Evolutionary conservation across 23 red algal species (phyloP).

Genomic region (Gracilariopsis chorda): DNA sequence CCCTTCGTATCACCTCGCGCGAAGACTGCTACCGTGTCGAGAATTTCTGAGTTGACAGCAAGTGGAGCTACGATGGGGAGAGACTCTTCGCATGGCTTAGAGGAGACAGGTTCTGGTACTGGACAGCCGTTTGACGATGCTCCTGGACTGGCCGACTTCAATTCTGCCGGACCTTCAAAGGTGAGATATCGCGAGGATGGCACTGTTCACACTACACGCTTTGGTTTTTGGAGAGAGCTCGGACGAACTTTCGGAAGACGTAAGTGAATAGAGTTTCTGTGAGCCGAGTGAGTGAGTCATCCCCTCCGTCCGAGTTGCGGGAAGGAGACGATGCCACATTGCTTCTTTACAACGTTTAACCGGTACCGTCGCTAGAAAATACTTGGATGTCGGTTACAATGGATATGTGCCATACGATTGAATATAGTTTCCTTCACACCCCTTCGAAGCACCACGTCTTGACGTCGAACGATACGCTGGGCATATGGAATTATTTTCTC

Average conservation of each 20-base stretch:
- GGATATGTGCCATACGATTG: too few relatives aligned
- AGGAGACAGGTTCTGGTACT: neutral
- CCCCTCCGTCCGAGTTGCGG: too few relatives aligned
- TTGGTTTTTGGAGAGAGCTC: conserved; percentile 49
- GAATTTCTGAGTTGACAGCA: conserved; percentile 51
- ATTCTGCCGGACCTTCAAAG: conserved; percentile 46
- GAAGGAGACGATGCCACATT: too few relatives aligned
- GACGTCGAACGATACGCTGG: too few relatives aligned
- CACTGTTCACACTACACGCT: conserved; percentile 23
- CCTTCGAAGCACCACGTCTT: too few relatives aligned
- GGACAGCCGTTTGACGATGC: conserved; percentile 12
- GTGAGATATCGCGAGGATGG: conserved; percentile 62
- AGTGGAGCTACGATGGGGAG: conserved; percentile 40
- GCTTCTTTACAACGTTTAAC: too few relatives aligned
- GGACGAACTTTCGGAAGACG: conserved; percentile 43
- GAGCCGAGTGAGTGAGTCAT: too few relatives aligned
- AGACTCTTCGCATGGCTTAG: conserved; percentile 22
- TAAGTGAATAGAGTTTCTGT: conserved; percentile 39
- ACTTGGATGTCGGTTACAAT: too few relatives aligned
- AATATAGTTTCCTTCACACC: too few relatives aligned
- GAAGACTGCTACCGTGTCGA: conserved; percentile 24
- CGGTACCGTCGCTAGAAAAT: too few relatives aligned
- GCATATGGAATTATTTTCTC: too few relatives aligned
- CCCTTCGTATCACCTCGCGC: neutral
- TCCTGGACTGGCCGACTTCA: conserved; percentile 26